Conservation (phyloP, 2,329 filamentous ascomycete genomes). For the Epichloe sylvatica region DNA sequence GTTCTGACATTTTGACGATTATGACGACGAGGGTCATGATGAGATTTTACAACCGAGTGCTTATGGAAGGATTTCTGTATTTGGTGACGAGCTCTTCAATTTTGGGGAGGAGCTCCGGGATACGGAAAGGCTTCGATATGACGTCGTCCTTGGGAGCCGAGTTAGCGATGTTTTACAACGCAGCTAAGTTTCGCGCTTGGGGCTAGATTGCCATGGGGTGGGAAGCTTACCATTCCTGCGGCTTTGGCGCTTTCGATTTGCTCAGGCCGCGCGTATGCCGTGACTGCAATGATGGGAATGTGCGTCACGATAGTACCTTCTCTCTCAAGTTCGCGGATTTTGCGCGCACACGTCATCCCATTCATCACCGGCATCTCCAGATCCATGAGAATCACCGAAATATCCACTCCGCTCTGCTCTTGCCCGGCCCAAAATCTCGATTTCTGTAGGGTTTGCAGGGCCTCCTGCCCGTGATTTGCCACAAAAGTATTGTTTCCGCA, state of each 20-base stretch:
- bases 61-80: slow-evolving; percentile 21
- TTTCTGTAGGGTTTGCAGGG: slow-evolving; percentile 40
- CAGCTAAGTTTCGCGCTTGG: background rate
- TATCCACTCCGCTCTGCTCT: slow-evolving; percentile 33
- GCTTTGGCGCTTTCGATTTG: slow-evolving; percentile 58
- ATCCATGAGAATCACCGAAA: slow-evolving; percentile 65
- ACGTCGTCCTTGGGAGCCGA: slow-evolving; percentile 46
- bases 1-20: background rate
- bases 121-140: slow-evolving; percentile 68
- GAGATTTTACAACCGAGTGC: slow-evolving; percentile 4
- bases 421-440: slow-evolving; percentile 43
- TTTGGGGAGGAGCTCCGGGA: slow-evolving; percentile 54
- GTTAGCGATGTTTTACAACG: background rate
- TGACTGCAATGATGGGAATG: slow-evolving; percentile 72
- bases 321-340: slow-evolving; percentile 53
- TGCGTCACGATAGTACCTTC: slow-evolving; percentile 47
- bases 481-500: slow-evolving; percentile 47
- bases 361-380: slow-evolving; percentile 79
- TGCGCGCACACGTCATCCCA: slow-evolving; percentile 56
- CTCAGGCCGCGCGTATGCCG: slow-evolving; percentile 62
- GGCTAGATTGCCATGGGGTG: too few species aligned
- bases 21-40: background rate
- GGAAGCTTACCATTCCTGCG: slow-evolving; percentile 52
- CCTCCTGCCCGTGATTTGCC: slow-evolving; percentile 51
- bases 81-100: slow-evolving; percentile 43